Percentiles rank a stretch among this genome's conserved stretches.
Evolutionary conservation across 2,329 filamentous ascomycete species (phyloP).

Genomic region (Camptophora hylomeconis): DNA sequence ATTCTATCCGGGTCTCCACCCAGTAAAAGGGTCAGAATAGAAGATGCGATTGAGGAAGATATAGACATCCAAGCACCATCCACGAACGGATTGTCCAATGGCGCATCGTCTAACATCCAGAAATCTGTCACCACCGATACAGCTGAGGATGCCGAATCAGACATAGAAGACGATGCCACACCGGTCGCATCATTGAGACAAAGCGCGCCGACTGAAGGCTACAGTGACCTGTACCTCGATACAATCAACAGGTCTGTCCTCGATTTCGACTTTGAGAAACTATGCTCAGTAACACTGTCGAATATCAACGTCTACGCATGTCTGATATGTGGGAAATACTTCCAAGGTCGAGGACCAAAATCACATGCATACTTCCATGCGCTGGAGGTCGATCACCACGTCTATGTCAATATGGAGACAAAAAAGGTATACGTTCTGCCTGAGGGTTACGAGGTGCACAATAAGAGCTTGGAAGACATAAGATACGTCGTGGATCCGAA

Average conservation of each 20-base stretch:
- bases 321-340: constrained; percentile 95
- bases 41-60: constrained; percentile 21
- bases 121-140: constrained; percentile 12
- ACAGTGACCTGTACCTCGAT: constrained; percentile 92
- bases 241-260: constrained; percentile 86
- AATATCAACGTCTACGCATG: constrained; percentile 99
- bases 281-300: constrained; percentile 87
- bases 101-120: too few species aligned
- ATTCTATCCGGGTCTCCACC: constrained; percentile 25
- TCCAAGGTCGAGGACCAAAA: constrained; percentile 81
- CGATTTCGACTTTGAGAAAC: constrained; percentile 98
- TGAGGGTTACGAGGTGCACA: constrained; percentile 92
- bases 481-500: constrained; percentile 92
- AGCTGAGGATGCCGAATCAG: constrained; percentile 17
- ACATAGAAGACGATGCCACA: constrained; percentile 25
- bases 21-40: constrained; percentile 32
- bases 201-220: constrained; percentile 68
- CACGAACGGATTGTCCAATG: constrained; percentile 3
- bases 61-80: constrained; percentile 7
- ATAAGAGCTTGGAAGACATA: constrained; percentile 90
- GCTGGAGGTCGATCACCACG: constrained; percentile 87
- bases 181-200: constrained; percentile 45
- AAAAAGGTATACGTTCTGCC: constrained; percentile 85
- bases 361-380: constrained; percentile 97
- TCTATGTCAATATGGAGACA: constrained; percentile 94